Base-by-base conservation (phyloP, 164 flowering plant genomes). In the Saururus chinensis region DNA sequence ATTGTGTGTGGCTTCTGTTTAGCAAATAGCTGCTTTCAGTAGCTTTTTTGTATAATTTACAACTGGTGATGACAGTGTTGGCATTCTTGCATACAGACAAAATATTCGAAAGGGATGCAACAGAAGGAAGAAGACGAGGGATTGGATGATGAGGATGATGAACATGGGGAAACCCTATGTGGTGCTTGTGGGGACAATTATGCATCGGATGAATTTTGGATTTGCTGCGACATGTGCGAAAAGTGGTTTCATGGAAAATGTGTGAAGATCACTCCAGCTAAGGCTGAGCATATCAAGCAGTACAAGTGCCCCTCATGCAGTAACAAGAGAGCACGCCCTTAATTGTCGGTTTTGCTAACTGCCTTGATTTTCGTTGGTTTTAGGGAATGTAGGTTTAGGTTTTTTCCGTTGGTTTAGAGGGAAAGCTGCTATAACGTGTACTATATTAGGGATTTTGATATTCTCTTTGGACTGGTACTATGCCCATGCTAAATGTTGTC, bases 221-320 rank as follows among this genome's bases (percentile, higher is more conserved):
- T 90, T 51, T 88, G 90, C 75, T 90, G 97, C 25, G 95, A 91
- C 71, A 70, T 82, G 19, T 90, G 97, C 20, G 95, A 87, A 73
- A 80, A 68, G 73, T 90, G 95, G 97, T 90, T 85, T 70, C 97
- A 86, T 75, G 97, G 97, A 0, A 84, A 81, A 73, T 90, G 95
- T 57, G 97, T 90, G 70, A 90, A 87, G 80, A 85, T 88, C 70
- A 88, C 95, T 55, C 89, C 89, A 17, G 89, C 91, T 1, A 79
- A 78, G 60, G 97, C 97, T 23, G 92, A 87, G 76, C 90, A 90
- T 67, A 90, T 90, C 80, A 90, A 87, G 84, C 97, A 88, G 74
- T 91, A 88, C 85, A 88, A 88, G 68, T 90, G 97, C 77, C 95
- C 97, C 8, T 71, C 85, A 12, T 90, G 95, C 81, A 84, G 83